Conservation (phyloP, 352 stramenopile species). For the Pythium oligandrum region DNA sequence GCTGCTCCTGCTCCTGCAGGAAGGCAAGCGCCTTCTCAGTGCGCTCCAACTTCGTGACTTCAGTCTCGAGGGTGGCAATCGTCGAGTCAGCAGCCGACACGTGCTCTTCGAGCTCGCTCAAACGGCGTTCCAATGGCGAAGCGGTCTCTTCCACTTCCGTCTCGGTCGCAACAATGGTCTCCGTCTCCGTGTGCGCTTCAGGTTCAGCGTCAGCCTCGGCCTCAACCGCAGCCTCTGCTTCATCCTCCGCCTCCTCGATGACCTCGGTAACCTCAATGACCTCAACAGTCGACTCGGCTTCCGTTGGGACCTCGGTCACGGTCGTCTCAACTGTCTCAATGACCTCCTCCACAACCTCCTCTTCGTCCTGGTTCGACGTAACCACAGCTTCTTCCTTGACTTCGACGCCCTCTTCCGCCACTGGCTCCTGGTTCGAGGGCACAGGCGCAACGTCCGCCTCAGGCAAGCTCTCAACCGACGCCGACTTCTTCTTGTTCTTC, state of each 20-base stretch:
- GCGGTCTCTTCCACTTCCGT: background rate
- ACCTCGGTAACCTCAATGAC: conserved; percentile 9
- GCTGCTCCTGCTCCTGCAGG: conserved; percentile 14
- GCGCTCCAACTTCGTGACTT: conserved; percentile 12
- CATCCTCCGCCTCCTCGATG: conserved; percentile 7
- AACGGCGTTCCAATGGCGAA: conserved; percentile 22
- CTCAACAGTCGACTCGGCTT: conserved; percentile 5
- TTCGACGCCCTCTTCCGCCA: background rate
- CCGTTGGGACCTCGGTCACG: background rate
- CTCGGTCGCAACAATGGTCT: conserved; percentile 13
- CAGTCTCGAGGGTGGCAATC: conserved; percentile 21
- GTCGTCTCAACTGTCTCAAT: conserved; percentile 19
- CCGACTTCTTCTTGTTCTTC: conserved; percentile 20
- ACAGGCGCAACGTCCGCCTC: background rate
- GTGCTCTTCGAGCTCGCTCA: conserved; percentile 22
- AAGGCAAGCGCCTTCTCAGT: conserved; percentile 10
- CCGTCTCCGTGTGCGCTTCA: conserved; percentile 9
- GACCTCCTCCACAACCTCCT: conserved; percentile 16
- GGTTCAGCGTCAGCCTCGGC: background rate
- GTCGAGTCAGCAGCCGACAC: conserved; percentile 14
- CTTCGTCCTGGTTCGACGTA: conserved; percentile 12
- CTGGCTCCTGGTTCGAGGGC: conserved; percentile 6
- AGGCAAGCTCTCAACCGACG: background rate
- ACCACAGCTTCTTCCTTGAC: background rate
- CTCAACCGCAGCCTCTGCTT: conserved; percentile 9